Evolutionary conservation across 2,329 filamentous ascomycete species (phyloP).

Genomic region (Elsinoe necatrix): DNA sequence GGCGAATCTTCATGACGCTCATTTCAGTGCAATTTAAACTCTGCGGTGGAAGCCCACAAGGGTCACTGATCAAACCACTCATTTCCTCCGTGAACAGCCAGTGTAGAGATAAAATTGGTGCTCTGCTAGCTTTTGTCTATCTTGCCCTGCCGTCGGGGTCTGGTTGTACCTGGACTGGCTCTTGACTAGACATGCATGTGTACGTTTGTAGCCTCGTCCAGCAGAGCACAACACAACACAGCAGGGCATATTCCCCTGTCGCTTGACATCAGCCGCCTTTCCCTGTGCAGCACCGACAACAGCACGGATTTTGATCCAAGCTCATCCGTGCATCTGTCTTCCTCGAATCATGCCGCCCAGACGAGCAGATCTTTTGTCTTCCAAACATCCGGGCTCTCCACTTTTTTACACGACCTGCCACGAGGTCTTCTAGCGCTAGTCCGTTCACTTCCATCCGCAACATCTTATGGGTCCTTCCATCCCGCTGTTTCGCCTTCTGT

Average conservation of each 20-base stretch:
- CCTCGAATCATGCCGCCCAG: not conserved
- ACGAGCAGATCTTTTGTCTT: slow-evolving; percentile 8
- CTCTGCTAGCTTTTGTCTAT: not conserved
- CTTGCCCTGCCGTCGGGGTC: not conserved
- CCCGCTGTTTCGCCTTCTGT: not conserved
- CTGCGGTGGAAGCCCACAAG: not conserved
- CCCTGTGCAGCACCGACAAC: not conserved
- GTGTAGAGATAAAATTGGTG: not conserved
- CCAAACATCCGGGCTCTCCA: slow-evolving; percentile 11
- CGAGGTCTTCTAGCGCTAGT: slow-evolving; percentile 14
- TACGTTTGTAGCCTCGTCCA: not conserved
- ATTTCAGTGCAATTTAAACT: not conserved
- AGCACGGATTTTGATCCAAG: not conserved
- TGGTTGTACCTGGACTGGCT: not conserved
- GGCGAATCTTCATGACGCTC: not conserved
- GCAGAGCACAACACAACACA: not conserved
- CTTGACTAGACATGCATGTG: not conserved
- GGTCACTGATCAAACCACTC: not conserved
- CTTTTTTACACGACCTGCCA: slow-evolving; percentile 13
- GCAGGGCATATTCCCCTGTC: not conserved
- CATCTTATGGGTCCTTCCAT: not conserved
- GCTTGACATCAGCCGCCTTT: not conserved
- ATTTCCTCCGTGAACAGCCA: not conserved
- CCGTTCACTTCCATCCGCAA: not conserved
- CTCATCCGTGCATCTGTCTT: not conserved